phyloP scores from a whole-genome alignment of 1,139 yeast species.

The Pichia sp. region DNA sequence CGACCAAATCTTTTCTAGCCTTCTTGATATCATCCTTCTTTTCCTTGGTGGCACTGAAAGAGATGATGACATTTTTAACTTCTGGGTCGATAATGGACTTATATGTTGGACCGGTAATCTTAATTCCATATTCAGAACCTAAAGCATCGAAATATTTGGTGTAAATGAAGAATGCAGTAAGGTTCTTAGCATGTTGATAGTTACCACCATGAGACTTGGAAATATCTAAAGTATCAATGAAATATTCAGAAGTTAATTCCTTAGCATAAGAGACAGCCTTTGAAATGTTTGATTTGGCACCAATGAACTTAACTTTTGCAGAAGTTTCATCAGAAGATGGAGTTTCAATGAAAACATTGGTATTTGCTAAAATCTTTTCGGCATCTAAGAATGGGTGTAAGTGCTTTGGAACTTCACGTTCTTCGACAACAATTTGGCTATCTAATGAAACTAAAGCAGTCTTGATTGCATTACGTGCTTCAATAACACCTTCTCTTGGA shows the following conservation, averaged over 20 bases:
- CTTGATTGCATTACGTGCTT: conserved; percentile 48
- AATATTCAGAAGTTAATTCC: conserved; percentile 50
- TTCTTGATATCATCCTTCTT: conserved; percentile 40
- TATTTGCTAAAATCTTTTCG: conserved; percentile 46
- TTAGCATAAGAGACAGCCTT: conserved; percentile 59
- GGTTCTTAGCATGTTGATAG: conserved; percentile 67
- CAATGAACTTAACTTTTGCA: conserved; percentile 55
- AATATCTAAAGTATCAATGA: conserved; percentile 73
- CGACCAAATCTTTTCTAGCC: conserved; percentile 69
- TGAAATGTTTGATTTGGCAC: conserved; percentile 53
- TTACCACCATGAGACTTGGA: conserved; percentile 87
- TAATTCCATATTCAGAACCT: conserved; percentile 47
- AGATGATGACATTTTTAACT: conserved; percentile 35
- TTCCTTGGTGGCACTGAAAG: conserved; percentile 35
- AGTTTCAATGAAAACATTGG: conserved; percentile 62
- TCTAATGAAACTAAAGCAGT: conserved; percentile 46
- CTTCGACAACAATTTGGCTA: conserved; percentile 39
- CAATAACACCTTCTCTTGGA: conserved; percentile 57
- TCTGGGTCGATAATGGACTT: conserved; percentile 36
- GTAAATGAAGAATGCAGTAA: conserved; percentile 63
- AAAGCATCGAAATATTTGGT: conserved; percentile 49
- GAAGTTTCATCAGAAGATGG: conserved; percentile 45
- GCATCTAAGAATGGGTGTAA: conserved; percentile 48
- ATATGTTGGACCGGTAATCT: conserved; percentile 55
- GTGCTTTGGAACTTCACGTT: conserved; percentile 46